phyloP scores from a whole-genome alignment of 768 basidiomycete genomes.

The Suillus luteus region DNA sequence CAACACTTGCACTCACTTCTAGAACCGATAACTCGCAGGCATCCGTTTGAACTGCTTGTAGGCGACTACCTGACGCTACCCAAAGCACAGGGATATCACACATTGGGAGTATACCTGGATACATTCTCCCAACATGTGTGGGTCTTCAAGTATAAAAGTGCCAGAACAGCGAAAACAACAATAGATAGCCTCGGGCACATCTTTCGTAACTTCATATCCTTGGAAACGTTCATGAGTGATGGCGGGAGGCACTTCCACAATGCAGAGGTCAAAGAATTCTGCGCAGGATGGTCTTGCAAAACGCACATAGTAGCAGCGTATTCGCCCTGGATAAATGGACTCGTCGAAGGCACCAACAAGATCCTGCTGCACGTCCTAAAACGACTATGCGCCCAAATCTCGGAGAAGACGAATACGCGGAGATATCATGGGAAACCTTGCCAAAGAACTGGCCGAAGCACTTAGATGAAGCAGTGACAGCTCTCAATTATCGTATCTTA shows the following conservation, averaged over 20 bases:
- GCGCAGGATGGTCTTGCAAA: too few relatives aligned
- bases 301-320: too few relatives aligned
- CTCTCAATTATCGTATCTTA: too few relatives aligned
- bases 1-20: not conserved
- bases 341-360: too few relatives aligned
- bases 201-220: slow-evolving; percentile 9
- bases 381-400: too few relatives aligned
- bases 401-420: too few relatives aligned
- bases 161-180: slow-evolving; percentile 21
- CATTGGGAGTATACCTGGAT: slow-evolving; percentile 20
- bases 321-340: too few relatives aligned
- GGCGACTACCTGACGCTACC: slow-evolving; percentile 28
- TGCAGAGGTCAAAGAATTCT: slow-evolving; percentile 5
- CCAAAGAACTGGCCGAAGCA: too few relatives aligned
- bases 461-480: too few relatives aligned
- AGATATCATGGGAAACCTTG: too few relatives aligned
- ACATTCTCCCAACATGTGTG: slow-evolving; percentile 23
- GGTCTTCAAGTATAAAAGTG: slow-evolving; percentile 21
- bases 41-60: slow-evolving; percentile 24
- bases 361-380: too few relatives aligned
- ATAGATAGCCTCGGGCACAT: slow-evolving; percentile 17
- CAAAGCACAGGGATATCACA: slow-evolving; percentile 15
- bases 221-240: slow-evolving; percentile 28
- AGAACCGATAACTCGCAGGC: slow-evolving; percentile 20
- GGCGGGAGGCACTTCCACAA: slow-evolving; percentile 29